Percentiles rank a stretch among this genome's conserved stretches.
These are phyloP conservation scores for Rhizomucor pusillus DNA, from an alignment of 371 early-diverging fungal genomes.

Conservation along the genomic window DNA sequence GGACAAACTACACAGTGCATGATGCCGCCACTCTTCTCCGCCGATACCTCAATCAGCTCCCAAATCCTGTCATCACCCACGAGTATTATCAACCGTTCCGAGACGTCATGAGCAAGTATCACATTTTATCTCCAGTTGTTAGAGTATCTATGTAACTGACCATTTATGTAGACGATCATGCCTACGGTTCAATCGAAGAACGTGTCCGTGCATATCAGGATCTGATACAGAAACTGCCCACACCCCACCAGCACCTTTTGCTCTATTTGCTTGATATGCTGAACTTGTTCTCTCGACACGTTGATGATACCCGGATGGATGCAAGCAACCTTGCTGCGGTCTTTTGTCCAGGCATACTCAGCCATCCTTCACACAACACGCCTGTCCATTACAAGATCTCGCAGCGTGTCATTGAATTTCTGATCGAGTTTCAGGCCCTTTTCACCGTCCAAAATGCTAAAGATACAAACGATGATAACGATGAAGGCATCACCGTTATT, in stretches of 20 bases:
- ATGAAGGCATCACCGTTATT: background rate
- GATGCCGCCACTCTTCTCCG: slow-evolving; percentile 64
- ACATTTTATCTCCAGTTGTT: background rate
- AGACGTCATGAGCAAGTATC: slow-evolving; percentile 46
- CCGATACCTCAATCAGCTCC: slow-evolving; percentile 58
- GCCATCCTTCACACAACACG: slow-evolving; percentile 54
- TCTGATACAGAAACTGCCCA: slow-evolving; percentile 53
- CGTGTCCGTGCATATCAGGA: slow-evolving; percentile 48
- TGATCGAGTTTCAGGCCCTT: slow-evolving; percentile 52
- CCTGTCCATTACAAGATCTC: slow-evolving; percentile 58
- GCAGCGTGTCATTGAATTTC: slow-evolving; percentile 55
- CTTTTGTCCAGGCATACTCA: slow-evolving; percentile 59
- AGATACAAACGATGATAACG: background rate
- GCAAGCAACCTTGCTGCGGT: slow-evolving; percentile 60
- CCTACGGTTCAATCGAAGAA: slow-evolving; percentile 9
- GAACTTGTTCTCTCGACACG: slow-evolving; percentile 52
- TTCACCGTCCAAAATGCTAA: slow-evolving; percentile 23
- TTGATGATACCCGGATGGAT: slow-evolving; percentile 51
- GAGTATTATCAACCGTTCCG: slow-evolving; percentile 58
- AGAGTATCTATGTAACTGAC: background rate
- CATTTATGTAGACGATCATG: slow-evolving; percentile 10
- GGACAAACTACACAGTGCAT: slow-evolving; percentile 59
- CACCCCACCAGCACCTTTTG: slow-evolving; percentile 56
- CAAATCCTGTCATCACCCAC: slow-evolving; percentile 62
- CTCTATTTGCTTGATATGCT: slow-evolving; percentile 64